Percentiles rank a stretch among this genome's conserved stretches.
phyloP scores from a whole-genome alignment of 2,329 filamentous ascomycete species.

The Microascus cirrosus region DNA sequence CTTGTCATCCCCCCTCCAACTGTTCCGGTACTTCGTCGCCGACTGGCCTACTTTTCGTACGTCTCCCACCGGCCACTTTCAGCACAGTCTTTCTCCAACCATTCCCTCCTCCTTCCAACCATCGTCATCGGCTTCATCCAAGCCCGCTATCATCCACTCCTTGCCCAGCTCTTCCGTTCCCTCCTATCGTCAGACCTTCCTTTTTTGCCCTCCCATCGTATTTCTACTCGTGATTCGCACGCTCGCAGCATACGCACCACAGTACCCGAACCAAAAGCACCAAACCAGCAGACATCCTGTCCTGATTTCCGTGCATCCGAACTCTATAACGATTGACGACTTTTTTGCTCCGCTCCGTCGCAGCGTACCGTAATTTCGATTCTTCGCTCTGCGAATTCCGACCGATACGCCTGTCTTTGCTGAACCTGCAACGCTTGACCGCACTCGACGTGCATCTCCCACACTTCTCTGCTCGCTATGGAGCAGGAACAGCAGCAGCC shows the following conservation, averaged over 20 bases:
- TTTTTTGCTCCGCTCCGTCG: not conserved
- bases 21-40: not conserved
- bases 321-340: not conserved
- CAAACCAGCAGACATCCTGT: not conserved
- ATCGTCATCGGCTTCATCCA: conserved; percentile 8
- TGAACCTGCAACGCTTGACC: conserved; percentile 6
- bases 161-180: conserved; percentile 16
- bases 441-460: conserved; percentile 33
- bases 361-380: not conserved
- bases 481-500: conserved; percentile 34
- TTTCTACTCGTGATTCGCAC: not conserved
- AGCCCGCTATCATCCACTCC: conserved; percentile 20
- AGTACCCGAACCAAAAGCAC: not conserved
- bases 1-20: not conserved
- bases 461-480: conserved; percentile 41
- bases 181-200: conserved; percentile 20
- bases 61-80: conserved; percentile 29
- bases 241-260: not conserved
- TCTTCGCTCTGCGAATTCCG: conserved; percentile 3
- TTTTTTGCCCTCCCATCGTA: conserved; percentile 12
- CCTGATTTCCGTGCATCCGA: not conserved
- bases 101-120: conserved; percentile 9
- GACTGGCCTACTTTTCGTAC: conserved; percentile 25
- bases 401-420: not conserved
- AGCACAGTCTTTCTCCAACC: conserved; percentile 23